Evolutionary conservation across 2,329 filamentous ascomycete genomes (phyloP).

Genomic region (Falciphora oryzae): DNA sequence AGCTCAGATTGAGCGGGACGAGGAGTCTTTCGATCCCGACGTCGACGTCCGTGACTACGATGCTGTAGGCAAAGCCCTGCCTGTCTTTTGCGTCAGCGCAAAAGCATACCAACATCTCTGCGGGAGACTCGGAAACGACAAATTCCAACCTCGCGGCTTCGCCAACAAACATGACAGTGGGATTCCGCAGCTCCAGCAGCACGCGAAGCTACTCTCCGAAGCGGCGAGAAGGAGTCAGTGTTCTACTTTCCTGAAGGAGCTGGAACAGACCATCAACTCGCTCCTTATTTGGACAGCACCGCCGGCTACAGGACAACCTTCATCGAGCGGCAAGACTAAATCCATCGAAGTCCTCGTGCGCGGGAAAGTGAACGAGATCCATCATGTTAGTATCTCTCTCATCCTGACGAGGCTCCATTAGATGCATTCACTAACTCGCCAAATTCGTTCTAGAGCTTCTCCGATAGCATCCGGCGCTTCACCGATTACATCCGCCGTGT

Average conservation of each 20-base stretch:
- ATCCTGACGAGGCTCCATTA: too few relatives aligned
- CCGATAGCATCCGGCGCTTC: background rate
- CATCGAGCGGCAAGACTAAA: background rate
- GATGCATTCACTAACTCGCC: background rate
- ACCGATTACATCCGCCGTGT: background rate
- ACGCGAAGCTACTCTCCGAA: constrained; percentile 54
- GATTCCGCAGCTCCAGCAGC: constrained; percentile 50
- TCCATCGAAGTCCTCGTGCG: background rate
- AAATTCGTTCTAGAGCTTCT: background rate
- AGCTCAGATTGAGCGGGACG: constrained; percentile 42
- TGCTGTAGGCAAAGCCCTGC: constrained; percentile 45
- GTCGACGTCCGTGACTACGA: constrained; percentile 45
- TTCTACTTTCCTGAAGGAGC: background rate
- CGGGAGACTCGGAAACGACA: constrained; percentile 47
- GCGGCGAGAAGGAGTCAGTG: background rate
- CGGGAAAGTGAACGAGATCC: background rate
- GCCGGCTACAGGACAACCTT: background rate
- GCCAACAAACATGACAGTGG: constrained; percentile 47
- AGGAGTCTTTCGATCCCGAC: constrained; percentile 47
- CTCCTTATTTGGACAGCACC: background rate
- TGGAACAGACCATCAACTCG: background rate
- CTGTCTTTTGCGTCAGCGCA: constrained; percentile 61
- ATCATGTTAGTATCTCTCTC: background rate
- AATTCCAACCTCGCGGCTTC: constrained; percentile 43
- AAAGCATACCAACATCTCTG: constrained; percentile 57